Conservation (phyloP, 257 asterid species). For the Solanum habrochaites region DNA sequence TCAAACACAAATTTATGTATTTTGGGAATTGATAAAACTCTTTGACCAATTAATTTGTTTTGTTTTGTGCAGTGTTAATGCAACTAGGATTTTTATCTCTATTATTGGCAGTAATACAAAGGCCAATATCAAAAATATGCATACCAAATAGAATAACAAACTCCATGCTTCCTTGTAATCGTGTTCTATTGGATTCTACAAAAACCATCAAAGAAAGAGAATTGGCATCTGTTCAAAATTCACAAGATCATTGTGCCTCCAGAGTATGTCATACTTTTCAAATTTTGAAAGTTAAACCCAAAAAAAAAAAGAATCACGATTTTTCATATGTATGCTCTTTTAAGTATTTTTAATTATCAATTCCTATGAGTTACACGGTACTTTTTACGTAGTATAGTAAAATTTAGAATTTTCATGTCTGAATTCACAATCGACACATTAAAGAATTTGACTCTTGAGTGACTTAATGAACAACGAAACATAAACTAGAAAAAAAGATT, state of each 20-base stretch:
- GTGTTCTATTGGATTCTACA: neutral
- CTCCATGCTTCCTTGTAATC: constrained; percentile 57
- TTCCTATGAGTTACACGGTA: neutral
- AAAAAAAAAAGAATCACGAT: neutral
- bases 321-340: neutral
- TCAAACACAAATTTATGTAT: neutral
- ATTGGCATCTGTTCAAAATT: constrained; percentile 15
- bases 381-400: neutral
- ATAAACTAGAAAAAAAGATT: too few relatives aligned
- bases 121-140: constrained; percentile 47
- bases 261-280: constrained; percentile 13
- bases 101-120: constrained; percentile 41
- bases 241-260: constrained; percentile 44
- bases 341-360: neutral
- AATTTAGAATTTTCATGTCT: neutral
- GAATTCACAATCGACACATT: neutral
- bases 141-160: constrained; percentile 32
- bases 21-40: neutral
- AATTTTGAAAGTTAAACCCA: neutral
- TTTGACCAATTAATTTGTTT: neutral
- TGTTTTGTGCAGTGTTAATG: constrained; percentile 46
- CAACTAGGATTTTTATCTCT: constrained; percentile 73
- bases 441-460: neutral
- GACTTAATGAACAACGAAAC: too few relatives aligned
- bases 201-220: constrained; percentile 15